These are phyloP conservation scores for Vachellia collinsii DNA, from an alignment of 306 rosid genomes.

Conservation along the genomic window DNA sequence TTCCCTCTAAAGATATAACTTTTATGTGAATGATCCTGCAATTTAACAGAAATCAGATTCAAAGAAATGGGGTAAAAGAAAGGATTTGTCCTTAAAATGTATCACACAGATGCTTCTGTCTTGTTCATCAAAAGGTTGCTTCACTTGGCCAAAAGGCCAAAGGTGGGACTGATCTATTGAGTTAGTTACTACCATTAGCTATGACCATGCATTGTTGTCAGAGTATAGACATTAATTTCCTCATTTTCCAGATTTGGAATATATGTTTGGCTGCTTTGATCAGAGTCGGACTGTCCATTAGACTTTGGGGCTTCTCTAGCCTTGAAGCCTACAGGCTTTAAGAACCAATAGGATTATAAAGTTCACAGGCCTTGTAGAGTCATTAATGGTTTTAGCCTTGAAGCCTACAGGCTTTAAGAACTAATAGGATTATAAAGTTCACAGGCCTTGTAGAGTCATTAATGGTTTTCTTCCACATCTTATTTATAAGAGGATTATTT, in stretches of 20 bases:
- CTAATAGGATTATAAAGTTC: background rate
- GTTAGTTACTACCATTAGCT: background rate
- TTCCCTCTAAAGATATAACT: conserved; percentile 19
- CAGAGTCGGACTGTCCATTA: background rate
- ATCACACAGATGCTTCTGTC: conserved; percentile 5
- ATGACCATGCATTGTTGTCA: background rate
- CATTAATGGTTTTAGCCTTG: background rate
- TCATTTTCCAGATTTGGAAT: background rate
- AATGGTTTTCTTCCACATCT: background rate
- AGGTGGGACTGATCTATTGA: background rate
- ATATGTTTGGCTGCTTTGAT: background rate
- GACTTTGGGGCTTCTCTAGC: background rate
- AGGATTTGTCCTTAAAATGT: background rate
- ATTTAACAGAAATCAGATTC: conserved; percentile 14
- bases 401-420: background rate
- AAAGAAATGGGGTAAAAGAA: conserved; percentile 17
- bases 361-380: background rate
- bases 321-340: background rate
- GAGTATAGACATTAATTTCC: background rate
- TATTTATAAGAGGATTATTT: background rate
- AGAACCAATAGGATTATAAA: background rate
- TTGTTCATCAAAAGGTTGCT: background rate
- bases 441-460: background rate
- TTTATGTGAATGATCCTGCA: background rate
- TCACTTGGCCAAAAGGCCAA: background rate